Base-by-base conservation (phyloP, 1,284 basidiomycete species). In the Puccinia polysora region DNA sequence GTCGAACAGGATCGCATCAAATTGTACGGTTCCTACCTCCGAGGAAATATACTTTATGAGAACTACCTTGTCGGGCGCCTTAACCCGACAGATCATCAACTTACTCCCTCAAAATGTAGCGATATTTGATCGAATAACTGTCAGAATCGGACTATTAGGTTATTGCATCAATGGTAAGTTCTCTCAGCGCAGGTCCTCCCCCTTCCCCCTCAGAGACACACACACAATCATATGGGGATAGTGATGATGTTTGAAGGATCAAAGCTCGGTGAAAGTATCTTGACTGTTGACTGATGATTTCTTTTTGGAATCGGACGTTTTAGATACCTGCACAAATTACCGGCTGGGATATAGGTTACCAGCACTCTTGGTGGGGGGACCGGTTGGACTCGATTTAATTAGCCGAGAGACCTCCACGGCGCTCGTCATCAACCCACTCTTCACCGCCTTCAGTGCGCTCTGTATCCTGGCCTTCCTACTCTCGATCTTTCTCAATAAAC, bases 81-180 rank as follows among this genome's bases (percentile, higher is more conserved):
- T 65, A 6, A 55, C 50, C 32, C 64, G 64, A 0, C 30, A 65
- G 40, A 15, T 65, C 3, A 8, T 65, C 2, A 32, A 28, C n/a
- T n/a, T 53, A 5, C 18, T 65, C 7, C 64, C 64, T 25, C 49
- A 30, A 65, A 65, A 34, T 7, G 52, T 65, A n/a, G 64, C 52
- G 25, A 50, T 65, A 30, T 65, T 65, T 25, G 64, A 65, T 10
- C 32, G 64, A 28, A 52, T 65, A 18, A 55, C 49, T 2, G 64
- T 65, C 47, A 65, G 49, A 36, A 55, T 65, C 2, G 64, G 64
- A 4, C n/a, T 65, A 53, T 23, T 65, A n/a, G 64, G 64, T 38
- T 65, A 65, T 55, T 65, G 64, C 23, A 65, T 65, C 50, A 65
- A 65, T 65, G 64, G 64, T 65, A 32, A 53, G 64, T 40, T 18